A percentile compares a stretch with the other conserved stretches of the same genome.
phyloP scores from a whole-genome alignment of 352 stramenopile species.

The Phytophthora kernoviae region DNA sequence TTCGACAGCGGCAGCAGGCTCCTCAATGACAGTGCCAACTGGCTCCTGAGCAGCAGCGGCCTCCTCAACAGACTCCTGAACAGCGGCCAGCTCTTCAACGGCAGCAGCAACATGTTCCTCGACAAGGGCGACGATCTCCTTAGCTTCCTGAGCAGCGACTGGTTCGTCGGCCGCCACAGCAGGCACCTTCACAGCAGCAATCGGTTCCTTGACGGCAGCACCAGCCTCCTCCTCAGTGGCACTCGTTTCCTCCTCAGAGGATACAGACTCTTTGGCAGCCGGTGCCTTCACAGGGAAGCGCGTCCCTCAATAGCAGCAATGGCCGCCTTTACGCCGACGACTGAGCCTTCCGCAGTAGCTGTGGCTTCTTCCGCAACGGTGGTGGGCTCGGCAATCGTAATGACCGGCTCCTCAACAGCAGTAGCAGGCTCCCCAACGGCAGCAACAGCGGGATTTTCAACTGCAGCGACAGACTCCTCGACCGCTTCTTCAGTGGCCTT shows the following conservation, averaged over 20 bases:
- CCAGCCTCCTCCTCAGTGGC: background rate
- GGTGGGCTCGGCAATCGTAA: background rate
- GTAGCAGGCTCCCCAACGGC: background rate
- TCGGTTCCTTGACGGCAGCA: slow-evolving; percentile 3
- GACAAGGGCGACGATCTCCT: background rate
- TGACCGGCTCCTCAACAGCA: slow-evolving; percentile 9
- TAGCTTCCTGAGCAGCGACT: background rate
- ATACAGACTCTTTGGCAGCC: background rate
- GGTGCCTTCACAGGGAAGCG: background rate
- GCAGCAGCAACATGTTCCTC: slow-evolving; percentile 4
- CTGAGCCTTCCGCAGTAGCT: too few species aligned
- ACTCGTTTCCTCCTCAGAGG: background rate
- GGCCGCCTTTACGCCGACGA: background rate
- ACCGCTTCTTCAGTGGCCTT: background rate
- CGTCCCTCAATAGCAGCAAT: background rate
- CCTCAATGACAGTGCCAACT: slow-evolving; percentile 3
- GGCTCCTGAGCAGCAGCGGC: slow-evolving; percentile 1
- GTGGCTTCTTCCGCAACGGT: background rate
- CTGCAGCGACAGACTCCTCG: slow-evolving; percentile 7
- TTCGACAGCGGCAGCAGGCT: slow-evolving; percentile 4
- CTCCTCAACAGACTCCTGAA: background rate
- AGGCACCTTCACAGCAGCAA: background rate
- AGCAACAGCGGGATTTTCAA: slow-evolving; percentile 11
- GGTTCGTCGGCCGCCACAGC: background rate
- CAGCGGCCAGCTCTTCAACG: background rate